Evolutionary conservation across 2,329 filamentous ascomycete species (phyloP).

Genomic region (Fusarium sp.): DNA sequence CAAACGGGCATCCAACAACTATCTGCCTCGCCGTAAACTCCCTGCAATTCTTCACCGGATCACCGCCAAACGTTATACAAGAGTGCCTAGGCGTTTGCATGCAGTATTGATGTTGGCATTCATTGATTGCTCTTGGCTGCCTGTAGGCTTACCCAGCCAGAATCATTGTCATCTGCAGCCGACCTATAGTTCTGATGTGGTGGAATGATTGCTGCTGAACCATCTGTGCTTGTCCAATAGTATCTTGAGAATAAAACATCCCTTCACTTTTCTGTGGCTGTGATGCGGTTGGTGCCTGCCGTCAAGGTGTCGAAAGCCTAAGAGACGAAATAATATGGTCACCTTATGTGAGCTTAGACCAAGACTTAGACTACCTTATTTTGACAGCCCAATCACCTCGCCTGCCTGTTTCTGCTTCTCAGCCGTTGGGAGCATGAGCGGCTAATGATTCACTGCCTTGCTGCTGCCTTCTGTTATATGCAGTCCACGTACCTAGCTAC

Average conservation of each 20-base stretch:
- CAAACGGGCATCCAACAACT: neutral
- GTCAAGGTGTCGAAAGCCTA: too few relatives aligned
- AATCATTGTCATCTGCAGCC: conserved; percentile 11
- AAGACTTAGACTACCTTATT: neutral
- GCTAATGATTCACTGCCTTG: conserved; percentile 11
- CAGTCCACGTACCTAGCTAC: neutral
- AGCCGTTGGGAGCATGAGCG: neutral
- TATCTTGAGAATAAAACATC: neutral
- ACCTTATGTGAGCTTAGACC: neutral
- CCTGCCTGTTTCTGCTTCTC: too few relatives aligned
- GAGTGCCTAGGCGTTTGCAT: neutral
- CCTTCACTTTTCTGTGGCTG: conserved; percentile 13
- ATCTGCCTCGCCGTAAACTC: neutral
- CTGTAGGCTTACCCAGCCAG: neutral
- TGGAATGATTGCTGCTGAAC: conserved; percentile 20
- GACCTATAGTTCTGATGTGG: conserved; percentile 7
- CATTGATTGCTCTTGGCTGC: conserved; percentile 9
- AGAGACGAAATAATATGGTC: neutral
- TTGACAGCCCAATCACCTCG: neutral
- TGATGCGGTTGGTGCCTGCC: conserved; percentile 16
- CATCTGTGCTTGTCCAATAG: conserved; percentile 11
- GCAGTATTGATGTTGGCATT: neutral
- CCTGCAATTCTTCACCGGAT: neutral
- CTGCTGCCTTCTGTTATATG: neutral
- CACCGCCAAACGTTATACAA: neutral